Base-by-base conservation (phyloP, 148 eudicot species). In the Limonium bicolor region DNA sequence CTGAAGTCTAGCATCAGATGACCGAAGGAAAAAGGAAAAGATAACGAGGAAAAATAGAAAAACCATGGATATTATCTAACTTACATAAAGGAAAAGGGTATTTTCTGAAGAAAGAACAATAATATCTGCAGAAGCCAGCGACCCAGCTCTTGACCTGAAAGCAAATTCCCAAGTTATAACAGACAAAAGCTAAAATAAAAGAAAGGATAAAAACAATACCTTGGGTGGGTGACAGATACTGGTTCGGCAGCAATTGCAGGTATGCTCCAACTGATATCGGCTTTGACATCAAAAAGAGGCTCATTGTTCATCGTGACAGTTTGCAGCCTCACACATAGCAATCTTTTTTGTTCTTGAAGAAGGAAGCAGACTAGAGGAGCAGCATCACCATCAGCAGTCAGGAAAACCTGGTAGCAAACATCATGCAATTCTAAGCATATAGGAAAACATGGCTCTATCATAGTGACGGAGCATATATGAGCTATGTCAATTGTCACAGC, bases 241-340 rank as follows among this genome's bases (percentile, higher is more conserved):
- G 95, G 82, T 51, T 75, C 94, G 20, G 95, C 99, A 34, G 90
- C 94, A 66, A 92, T 63, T 58, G 94, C 95, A 24, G 72, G 73
- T 69, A 85, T 58, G 65, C 74, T 75, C 99, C 99, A 92, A 64
- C 94, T 85, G 74, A 74, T 73, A 50, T 92, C 95, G 46, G 85
- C 67, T 66, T 69, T 72, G 51, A 78, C 75, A 45, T 85, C 99
- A 72, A 66, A 65, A 34, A 73, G 62, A 51, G 68, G 64, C 54
- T 69, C 81, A 8, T 55, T 69, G 66, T 76, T 71, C 14, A 69
- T 58, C 49, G 82, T 86, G 52, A 77, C 72, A 35, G 54, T 70
- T 40, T 81, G 83, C 44, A 92, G 86, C 70, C 83, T 74, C 53
- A 85, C 58, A 2, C 72, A 63, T 32, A 76, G 62, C 52, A 92